Evolutionary conservation across 176 grass and related monocot genomes (phyloP).

Genomic region (Lolium multiflorum): DNA sequence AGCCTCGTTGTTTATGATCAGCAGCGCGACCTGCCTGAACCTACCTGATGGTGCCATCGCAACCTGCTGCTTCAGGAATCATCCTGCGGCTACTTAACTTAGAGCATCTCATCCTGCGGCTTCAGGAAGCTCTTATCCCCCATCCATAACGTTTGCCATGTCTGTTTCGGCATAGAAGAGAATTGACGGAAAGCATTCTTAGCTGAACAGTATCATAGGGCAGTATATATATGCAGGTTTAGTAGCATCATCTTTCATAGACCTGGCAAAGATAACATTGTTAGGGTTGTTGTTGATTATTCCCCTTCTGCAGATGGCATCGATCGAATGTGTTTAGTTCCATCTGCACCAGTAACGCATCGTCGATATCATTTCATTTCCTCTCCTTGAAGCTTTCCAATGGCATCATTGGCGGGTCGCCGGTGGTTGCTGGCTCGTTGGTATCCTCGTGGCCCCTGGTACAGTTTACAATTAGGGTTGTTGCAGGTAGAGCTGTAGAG

Average conservation of each 20-base stretch:
- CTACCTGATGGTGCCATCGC: conserved; percentile 22
- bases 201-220: neutral
- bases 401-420: neutral
- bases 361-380: conserved; percentile 29
- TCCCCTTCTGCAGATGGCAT: neutral
- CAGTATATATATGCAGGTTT: neutral
- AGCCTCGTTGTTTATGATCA: neutral
- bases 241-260: neutral
- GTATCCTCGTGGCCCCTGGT: neutral
- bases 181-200: neutral
- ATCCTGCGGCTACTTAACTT: neutral
- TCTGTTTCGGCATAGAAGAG: conserved; percentile 16
- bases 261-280: conserved; percentile 6
- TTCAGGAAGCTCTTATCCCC: neutral
- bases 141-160: neutral
- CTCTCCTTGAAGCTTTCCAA: neutral
- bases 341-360: conserved; percentile 2
- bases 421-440: neutral
- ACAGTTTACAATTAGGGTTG: conserved; percentile 20
- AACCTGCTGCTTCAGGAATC: conserved; percentile 4
- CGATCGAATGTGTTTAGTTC: neutral
- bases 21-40: neutral
- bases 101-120: conserved; percentile 14
- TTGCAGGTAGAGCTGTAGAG: conserved; percentile 43
- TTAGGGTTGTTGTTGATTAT: neutral